phyloP scores from a whole-genome alignment of 495 filamentous ascomycete species.

The Amniculicola lignicola region DNA sequence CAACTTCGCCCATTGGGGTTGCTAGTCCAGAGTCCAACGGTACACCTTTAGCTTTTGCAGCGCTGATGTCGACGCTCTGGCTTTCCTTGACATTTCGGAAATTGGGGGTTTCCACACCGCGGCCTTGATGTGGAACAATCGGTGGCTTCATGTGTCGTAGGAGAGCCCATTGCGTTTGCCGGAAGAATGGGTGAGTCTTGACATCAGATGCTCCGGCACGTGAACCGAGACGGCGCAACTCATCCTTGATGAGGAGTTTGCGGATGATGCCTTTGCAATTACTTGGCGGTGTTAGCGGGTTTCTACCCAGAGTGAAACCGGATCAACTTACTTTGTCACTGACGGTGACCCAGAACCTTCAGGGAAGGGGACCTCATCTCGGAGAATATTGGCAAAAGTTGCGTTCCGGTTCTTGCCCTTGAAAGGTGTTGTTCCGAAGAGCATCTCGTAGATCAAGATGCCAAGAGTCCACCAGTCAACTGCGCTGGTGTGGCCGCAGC shows the following conservation, averaged over 20 bases:
- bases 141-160: conserved; percentile 98
- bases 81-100: conserved; percentile 98
- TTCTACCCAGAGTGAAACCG: conserved; percentile 2
- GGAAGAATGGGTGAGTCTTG: conserved; percentile 95
- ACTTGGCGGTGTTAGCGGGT: conserved; percentile 47
- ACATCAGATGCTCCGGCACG: conserved; percentile 95
- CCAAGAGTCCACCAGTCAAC: conserved; percentile 99
- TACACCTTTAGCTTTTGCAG: conserved; percentile 61
- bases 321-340: conserved; percentile 75
- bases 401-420: conserved; percentile 98
- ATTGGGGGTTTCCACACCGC: conserved; percentile 89
- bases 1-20: conserved; percentile 77
- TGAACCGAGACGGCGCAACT: conserved; percentile 89
- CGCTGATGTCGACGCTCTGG: conserved; percentile 87
- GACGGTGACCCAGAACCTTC: conserved; percentile 79
- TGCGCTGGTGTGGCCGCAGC: conserved; percentile 94
- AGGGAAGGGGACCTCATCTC: conserved; percentile 92
- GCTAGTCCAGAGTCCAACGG: conserved; percentile 79
- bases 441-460: conserved; percentile 96
- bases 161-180: conserved; percentile 91
- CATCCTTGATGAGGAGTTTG: conserved; percentile 96
- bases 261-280: conserved; percentile 95
- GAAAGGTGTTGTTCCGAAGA: conserved; percentile 98
- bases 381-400: conserved; percentile 94
- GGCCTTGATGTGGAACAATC: conserved; percentile 90